These are phyloP conservation scores for Fusarium pseudograminearum DNA, from an alignment of 2,329 filamentous ascomycete species.

Conservation along the genomic window DNA sequence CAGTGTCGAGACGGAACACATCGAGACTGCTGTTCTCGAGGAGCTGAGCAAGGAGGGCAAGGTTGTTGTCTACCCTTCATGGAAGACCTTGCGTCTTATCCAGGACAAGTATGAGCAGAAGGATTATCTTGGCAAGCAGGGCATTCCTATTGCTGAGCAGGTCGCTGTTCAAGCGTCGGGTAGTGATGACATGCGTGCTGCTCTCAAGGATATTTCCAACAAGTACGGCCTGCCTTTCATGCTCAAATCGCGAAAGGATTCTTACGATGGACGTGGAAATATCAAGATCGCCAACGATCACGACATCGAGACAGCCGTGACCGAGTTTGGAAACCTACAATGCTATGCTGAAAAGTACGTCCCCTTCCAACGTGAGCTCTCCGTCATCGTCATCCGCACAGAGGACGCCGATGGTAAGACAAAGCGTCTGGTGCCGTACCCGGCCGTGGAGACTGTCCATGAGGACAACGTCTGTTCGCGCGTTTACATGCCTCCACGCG, in stretches of 20 bases:
- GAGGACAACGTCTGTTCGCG: slow-evolving; percentile 96
- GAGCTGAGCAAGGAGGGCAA: slow-evolving; percentile 78
- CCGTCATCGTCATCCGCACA: slow-evolving; percentile 94
- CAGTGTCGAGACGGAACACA: slow-evolving; percentile 95
- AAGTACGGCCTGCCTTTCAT: slow-evolving; percentile 86
- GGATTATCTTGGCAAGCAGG: slow-evolving; percentile 75
- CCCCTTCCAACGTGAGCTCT: slow-evolving; percentile 85
- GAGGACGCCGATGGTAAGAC: slow-evolving; percentile 71
- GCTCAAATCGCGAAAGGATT: slow-evolving; percentile 90
- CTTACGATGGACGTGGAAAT: slow-evolving; percentile 89
- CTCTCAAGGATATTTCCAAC: slow-evolving; percentile 72
- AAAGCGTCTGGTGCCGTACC: slow-evolving; percentile 75
- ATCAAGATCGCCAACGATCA: slow-evolving; percentile 60
- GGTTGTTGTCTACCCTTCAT: slow-evolving; percentile 76
- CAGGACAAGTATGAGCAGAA: slow-evolving; percentile 97
- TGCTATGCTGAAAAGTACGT: slow-evolving; percentile 94
- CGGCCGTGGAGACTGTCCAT: slow-evolving; percentile 93
- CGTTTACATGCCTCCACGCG: slow-evolving; percentile 85
- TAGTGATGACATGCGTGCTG: slow-evolving; percentile 68
- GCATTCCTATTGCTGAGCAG: slow-evolving; percentile 79
- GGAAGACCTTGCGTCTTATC: slow-evolving; percentile 87
- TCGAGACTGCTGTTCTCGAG: slow-evolving; percentile 89
- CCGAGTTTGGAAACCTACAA: slow-evolving; percentile 75
- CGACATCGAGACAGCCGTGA: slow-evolving; percentile 71
- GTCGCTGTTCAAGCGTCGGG: slow-evolving; percentile 67